These are phyloP conservation scores for Fagopyrum tataricum DNA, from an alignment of 148 eudicot species.

Conservation along the genomic window DNA sequence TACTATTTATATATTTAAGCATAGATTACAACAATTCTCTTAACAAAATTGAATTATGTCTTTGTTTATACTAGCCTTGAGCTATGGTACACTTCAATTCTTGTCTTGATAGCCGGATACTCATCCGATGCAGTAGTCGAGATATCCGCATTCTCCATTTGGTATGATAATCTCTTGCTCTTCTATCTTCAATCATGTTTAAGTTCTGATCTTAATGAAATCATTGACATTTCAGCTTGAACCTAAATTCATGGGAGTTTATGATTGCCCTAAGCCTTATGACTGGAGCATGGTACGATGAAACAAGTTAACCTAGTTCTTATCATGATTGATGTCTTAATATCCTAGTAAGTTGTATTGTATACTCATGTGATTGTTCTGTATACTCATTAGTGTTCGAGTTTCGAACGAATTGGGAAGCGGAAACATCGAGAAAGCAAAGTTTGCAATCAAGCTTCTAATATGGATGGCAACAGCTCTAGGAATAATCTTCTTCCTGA, in stretches of 20 bases:
- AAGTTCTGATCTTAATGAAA: neutral
- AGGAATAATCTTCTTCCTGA: conserved; percentile 12
- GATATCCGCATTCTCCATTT: no score
- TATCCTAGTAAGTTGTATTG: neutral
- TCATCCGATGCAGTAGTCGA: no score
- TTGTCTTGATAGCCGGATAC: no score
- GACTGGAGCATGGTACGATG: conserved; percentile 8
- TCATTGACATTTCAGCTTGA: neutral
- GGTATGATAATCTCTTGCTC: neutral
- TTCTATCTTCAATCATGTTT: neutral
- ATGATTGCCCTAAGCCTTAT: neutral
- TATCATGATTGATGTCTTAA: no score
- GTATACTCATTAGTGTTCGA: conserved; percentile 29
- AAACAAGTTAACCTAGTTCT: neutral
- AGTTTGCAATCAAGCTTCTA: conserved; percentile 30
- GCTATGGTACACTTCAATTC: no score
- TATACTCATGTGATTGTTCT: neutral
- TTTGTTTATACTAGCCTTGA: no score
- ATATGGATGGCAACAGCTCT: conserved; percentile 7
- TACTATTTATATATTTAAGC: neutral
- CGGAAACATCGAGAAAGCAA: conserved; percentile 58
- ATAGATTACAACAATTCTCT: no score
- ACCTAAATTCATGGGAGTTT: neutral
- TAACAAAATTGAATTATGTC: neutral
- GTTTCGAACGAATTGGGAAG: conserved; percentile 72